Evolutionary conservation across 2,329 filamentous ascomycete species (phyloP), one percentile per base, ranked within the genome.

Genomic region (Colletotrichum plurivorum): DNA sequence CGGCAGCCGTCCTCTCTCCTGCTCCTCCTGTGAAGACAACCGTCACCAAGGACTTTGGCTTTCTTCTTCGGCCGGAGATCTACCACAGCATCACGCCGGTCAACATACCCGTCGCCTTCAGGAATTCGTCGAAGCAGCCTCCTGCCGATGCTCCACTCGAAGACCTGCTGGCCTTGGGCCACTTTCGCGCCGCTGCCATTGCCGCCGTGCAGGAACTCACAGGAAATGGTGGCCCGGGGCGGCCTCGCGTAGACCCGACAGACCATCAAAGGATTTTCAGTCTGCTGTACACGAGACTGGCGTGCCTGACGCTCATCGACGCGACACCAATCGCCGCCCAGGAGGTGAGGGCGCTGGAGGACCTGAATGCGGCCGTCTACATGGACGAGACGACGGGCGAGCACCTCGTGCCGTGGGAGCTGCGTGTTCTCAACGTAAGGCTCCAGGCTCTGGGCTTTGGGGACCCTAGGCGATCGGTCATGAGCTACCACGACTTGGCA

Each of bases 401-500:
- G 62, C 92, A 92, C 76, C 85, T 97, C 0, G 92, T 95, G 0
- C 95, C 95, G 0, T 99, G 96, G 95, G 88, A 92, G 49, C 85
- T 99, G 60, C 89, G 96, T 7, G 87, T 98, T 3, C 85, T 98
- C 16, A 91, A 92, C 7, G 92, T 98, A 9, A 88, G 95, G 1
- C 85, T 98, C 20, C 94, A 97, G 73, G 94, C 93, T 0, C 88
- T 97, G 53, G 94, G 94, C 1, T 97, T 96, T 72, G 92, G 92
- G 4, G 96, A 99, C 79, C 89, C 91, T 57, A 87, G 95, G 5
- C 88, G 95, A 70, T 93, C 93, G 4, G 91, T 99, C 66, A 95
- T 96, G 86, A 93, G 93, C 52, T 94, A 97, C 77, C 97, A 97
- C 77, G 94, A 97, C 71, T 86, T 98, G 2, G 94, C 92, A 0